These are phyloP conservation scores for Allantophomopsis cytisporea DNA, from an alignment of 2,329 filamentous ascomycete genomes.

Conservation along the genomic window DNA sequence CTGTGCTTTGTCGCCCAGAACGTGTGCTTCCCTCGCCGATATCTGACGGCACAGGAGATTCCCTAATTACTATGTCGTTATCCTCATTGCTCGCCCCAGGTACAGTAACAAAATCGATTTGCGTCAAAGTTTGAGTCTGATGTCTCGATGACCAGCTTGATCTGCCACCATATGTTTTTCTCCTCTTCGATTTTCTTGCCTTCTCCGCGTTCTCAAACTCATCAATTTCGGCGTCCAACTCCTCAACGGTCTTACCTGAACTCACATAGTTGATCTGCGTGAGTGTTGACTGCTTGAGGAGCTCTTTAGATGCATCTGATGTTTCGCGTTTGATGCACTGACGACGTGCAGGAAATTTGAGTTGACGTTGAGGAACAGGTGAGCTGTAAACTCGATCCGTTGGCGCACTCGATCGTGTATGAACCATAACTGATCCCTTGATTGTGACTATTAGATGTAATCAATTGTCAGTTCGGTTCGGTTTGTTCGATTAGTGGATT, in stretches of 20 bases:
- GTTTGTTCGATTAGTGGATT: too few relatives aligned
- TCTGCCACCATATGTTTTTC: background rate
- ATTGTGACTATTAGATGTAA: too few relatives aligned
- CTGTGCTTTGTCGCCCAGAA: too few relatives aligned
- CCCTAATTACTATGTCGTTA: too few relatives aligned
- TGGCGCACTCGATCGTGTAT: slow-evolving; percentile 9
- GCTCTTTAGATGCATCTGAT: slow-evolving; percentile 9
- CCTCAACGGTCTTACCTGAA: slow-evolving; percentile 6
- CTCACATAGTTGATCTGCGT: slow-evolving; percentile 14
- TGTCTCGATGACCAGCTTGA: background rate
- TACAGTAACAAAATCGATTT: slow-evolving; percentile 1
- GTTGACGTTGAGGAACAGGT: slow-evolving; percentile 10
- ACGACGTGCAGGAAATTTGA: slow-evolving; percentile 8
- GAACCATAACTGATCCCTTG: background rate
- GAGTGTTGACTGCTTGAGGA: slow-evolving; percentile 7
- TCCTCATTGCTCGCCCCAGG: too few relatives aligned
- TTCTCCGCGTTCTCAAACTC: background rate
- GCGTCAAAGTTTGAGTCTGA: slow-evolving; percentile 1
- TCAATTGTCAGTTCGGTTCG: too few relatives aligned
- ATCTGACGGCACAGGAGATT: too few relatives aligned
- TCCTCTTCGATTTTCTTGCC: slow-evolving; percentile 1
- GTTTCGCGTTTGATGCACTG: slow-evolving; percentile 10
- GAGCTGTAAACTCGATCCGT: slow-evolving; percentile 13
- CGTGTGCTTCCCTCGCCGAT: too few relatives aligned
- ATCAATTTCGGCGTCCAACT: slow-evolving; percentile 2